phyloP scores from a whole-genome alignment of 768 basidiomycete species.

The Phylloporus sp. region DNA sequence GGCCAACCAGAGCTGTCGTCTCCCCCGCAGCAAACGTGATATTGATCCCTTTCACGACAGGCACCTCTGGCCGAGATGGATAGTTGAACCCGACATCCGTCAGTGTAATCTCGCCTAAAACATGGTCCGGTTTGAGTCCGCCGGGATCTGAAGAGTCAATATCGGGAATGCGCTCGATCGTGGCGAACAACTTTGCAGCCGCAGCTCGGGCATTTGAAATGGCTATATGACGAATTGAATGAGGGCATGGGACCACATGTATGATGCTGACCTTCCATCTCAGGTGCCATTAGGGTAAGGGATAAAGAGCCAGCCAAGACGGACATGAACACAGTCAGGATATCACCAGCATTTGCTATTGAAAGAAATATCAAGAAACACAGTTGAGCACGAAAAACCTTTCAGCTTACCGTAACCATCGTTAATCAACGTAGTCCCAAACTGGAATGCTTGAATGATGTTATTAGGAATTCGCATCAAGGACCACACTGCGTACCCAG shows the following conservation, averaged over 20 bases:
- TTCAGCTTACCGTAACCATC: slow-evolving; percentile 42
- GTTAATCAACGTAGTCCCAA: slow-evolving; percentile 82
- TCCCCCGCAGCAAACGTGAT: slow-evolving; percentile 71
- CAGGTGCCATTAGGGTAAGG: slow-evolving; percentile 77
- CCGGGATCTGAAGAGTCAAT: slow-evolving; percentile 74
- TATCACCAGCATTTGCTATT: slow-evolving; percentile 57
- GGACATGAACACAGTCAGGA: slow-evolving; percentile 81
- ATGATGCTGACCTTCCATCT: slow-evolving; percentile 61
- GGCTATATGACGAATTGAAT: slow-evolving; percentile 37
- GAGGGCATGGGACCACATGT: neutral
- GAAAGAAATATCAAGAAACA: neutral
- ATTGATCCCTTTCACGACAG: slow-evolving; percentile 67
- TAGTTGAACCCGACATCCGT: slow-evolving; percentile 78
- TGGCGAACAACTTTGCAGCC: slow-evolving; percentile 80
- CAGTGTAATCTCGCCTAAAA: slow-evolving; percentile 69
- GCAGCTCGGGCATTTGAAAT: slow-evolving; percentile 78
- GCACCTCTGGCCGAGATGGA: slow-evolving; percentile 76
- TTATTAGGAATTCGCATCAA: neutral
- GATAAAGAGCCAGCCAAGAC: slow-evolving; percentile 91
- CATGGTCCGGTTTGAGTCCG: slow-evolving; percentile 64
- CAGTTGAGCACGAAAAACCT: neutral
- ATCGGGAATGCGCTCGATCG: slow-evolving; percentile 80
- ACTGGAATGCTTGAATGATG: slow-evolving; percentile 65
- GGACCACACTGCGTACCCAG: slow-evolving; percentile 41
- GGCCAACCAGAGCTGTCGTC: slow-evolving; percentile 74